phyloP scores from a whole-genome alignment of 2,329 filamentous ascomycete genomes.

The Aspergillus awamori region DNA sequence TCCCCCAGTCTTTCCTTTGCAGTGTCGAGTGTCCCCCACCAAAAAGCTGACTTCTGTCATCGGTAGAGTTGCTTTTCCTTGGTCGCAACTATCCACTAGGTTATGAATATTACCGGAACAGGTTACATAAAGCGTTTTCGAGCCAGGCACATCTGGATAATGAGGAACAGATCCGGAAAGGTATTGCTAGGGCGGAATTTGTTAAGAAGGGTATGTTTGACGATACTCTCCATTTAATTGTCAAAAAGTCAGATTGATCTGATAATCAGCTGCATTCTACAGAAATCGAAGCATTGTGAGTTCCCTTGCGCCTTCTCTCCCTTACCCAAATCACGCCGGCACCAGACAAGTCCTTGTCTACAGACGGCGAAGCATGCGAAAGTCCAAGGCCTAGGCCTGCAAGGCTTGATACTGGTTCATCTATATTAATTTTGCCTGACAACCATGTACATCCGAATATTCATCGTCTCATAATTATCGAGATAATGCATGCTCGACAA shows the following conservation, averaged over 20 bases:
- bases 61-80: slow-evolving; percentile 76
- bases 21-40: neutral
- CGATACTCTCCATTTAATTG: no score
- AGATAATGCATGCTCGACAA: slow-evolving; percentile 2
- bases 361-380: neutral
- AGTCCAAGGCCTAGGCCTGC: neutral
- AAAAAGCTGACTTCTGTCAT: neutral
- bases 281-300: slow-evolving; percentile 94
- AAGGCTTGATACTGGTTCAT: neutral
- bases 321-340: no score
- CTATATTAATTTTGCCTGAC: neutral
- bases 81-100: slow-evolving; percentile 86
- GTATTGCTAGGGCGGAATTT: slow-evolving; percentile 77
- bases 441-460: neutral
- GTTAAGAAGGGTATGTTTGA: slow-evolving; percentile 76
- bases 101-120: slow-evolving; percentile 76
- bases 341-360: neutral
- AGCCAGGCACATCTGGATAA: slow-evolving; percentile 71
- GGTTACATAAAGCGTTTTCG: slow-evolving; percentile 83
- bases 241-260: neutral
- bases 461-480: slow-evolving; percentile 11
- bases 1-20: no score
- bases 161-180: slow-evolving; percentile 73
- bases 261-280: slow-evolving; percentile 8
- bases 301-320: neutral